phyloP scores from a whole-genome alignment of 116 monocot genomes.

The Iris pallida region DNA sequence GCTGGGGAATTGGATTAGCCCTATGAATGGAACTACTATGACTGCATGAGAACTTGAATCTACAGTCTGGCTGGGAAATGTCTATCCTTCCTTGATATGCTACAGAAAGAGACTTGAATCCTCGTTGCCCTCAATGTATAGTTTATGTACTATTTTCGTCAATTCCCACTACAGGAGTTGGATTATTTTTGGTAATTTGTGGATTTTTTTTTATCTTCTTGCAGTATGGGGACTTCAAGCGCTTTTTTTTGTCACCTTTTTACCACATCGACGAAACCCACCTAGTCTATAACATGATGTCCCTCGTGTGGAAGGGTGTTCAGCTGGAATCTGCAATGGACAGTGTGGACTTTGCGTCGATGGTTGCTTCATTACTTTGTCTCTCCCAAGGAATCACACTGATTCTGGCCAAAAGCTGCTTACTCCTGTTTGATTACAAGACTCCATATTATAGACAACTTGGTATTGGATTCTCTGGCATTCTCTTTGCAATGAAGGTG shows the following conservation, averaged over 20 bases:
- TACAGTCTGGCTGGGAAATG: too few relatives aligned
- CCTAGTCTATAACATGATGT: constrained; percentile 96
- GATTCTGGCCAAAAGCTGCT: constrained; percentile 56
- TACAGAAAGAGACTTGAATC: too few relatives aligned
- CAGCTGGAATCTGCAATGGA: constrained; percentile 87
- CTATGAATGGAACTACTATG: too few relatives aligned
- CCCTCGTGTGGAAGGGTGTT: constrained; percentile 93
- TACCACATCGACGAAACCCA: constrained; percentile 84
- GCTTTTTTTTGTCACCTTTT: constrained; percentile 88
- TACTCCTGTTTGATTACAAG: constrained; percentile 60
- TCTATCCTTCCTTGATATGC: too few relatives aligned
- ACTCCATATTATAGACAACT: constrained; percentile 59
- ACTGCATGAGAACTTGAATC: too few relatives aligned
- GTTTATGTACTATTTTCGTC: too few relatives aligned
- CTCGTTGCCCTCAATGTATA: too few relatives aligned
- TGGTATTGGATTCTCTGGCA: constrained; percentile 87
- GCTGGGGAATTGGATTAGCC: too few relatives aligned
- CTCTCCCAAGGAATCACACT: constrained; percentile 88
- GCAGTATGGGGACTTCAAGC: constrained; percentile 79
- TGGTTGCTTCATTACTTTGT: constrained; percentile 65
- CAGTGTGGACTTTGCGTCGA: constrained; percentile 70
- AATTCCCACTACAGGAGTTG: too few relatives aligned
- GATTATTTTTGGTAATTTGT: too few relatives aligned
- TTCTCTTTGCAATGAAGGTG: constrained; percentile 92
- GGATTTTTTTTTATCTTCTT: not conserved